Evolutionary conservation across 805 yeast genomes (phyloP).

Genomic region (Phaffomyces opuntiae): DNA sequence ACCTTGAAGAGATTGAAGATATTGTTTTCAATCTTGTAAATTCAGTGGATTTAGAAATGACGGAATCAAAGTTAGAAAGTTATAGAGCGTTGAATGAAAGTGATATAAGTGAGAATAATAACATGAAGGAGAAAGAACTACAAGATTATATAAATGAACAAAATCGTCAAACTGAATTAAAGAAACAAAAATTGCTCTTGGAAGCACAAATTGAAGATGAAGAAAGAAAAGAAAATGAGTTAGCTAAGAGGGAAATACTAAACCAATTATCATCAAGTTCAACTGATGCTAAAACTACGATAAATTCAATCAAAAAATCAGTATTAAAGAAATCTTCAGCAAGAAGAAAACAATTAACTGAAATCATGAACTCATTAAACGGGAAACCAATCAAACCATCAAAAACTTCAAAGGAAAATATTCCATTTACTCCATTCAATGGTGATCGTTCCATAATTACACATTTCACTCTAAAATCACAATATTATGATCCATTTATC

Average conservation of each 20-base stretch:
- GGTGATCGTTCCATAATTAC: conserved; percentile 68
- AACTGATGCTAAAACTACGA: conserved; percentile 38
- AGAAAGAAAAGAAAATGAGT: conserved; percentile 43
- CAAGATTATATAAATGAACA: conserved; percentile 57
- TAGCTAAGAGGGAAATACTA: conserved; percentile 50
- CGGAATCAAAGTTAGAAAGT: conserved; percentile 57
- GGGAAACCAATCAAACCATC: conserved; percentile 15
- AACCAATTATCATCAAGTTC: conserved; percentile 42
- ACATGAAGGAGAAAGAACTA: conserved; percentile 63
- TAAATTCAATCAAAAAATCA: conserved; percentile 44
- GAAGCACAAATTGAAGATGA: conserved; percentile 65
- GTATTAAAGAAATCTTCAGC: conserved; percentile 58
- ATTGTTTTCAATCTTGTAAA: conserved; percentile 71
- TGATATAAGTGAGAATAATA: conserved; percentile 69
- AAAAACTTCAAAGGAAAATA: conserved; percentile 12
- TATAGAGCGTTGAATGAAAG: conserved; percentile 71
- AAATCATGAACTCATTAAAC: conserved; percentile 30
- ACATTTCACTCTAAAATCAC: conserved; percentile 40
- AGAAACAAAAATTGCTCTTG: conserved; percentile 38
- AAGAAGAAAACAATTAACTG: conserved; percentile 45
- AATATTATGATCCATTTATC: conserved; percentile 61
- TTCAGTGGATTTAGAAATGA: conserved; percentile 59
- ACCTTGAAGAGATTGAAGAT: conserved; percentile 78
- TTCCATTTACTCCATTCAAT: conserved; percentile 90
- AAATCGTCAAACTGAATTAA: conserved; percentile 64